These are phyloP conservation scores for Fusarium piperis DNA, from an alignment of 2,329 filamentous ascomycete species.

Conservation along the genomic window DNA sequence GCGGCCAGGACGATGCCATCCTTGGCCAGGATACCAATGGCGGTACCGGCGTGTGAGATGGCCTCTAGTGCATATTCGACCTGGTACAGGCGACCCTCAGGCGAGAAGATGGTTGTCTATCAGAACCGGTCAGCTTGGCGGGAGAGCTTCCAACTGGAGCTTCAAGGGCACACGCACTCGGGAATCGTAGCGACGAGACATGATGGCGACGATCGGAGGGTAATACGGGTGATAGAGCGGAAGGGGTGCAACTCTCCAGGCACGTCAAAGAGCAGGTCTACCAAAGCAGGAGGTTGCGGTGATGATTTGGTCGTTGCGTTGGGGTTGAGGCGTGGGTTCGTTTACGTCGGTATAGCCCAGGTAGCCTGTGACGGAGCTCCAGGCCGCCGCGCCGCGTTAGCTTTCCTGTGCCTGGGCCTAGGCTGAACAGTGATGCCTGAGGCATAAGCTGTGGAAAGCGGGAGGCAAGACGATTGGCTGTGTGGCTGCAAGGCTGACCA, in stretches of 20 bases:
- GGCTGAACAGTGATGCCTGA: conserved; percentile 37
- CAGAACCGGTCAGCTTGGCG: conserved; percentile 36
- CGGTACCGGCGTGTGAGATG: conserved; percentile 97
- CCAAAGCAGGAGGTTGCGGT: conserved; percentile 23
- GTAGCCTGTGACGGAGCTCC: conserved; percentile 50
- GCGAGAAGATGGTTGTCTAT: conserved; percentile 99
- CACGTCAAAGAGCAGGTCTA: conserved; percentile 4
- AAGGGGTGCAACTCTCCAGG: not conserved
- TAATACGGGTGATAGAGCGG: not conserved
- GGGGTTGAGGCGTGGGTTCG: conserved; percentile 35
- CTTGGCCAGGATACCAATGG: conserved; percentile 94
- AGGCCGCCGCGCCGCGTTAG: conserved; percentile 54
- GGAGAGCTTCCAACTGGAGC: conserved; percentile 30
- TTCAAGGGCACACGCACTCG: conserved; percentile 70
- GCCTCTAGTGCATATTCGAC: conserved; percentile 99
- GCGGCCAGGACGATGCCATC: conserved; percentile 98
- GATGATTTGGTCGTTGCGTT: conserved; percentile 33
- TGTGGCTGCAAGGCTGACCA: conserved; percentile 20
- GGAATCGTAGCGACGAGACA: conserved; percentile 98
- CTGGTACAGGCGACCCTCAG: conserved; percentile 97
- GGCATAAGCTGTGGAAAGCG: conserved; percentile 1
- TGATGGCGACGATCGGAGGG: conserved; percentile 55
- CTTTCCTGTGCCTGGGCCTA: conserved; percentile 35
- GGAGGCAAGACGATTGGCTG: not conserved
- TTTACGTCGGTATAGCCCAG: conserved; percentile 34